Base-by-base conservation (phyloP, 345 rosid species). In the Eucalyptus cloeziana region DNA sequence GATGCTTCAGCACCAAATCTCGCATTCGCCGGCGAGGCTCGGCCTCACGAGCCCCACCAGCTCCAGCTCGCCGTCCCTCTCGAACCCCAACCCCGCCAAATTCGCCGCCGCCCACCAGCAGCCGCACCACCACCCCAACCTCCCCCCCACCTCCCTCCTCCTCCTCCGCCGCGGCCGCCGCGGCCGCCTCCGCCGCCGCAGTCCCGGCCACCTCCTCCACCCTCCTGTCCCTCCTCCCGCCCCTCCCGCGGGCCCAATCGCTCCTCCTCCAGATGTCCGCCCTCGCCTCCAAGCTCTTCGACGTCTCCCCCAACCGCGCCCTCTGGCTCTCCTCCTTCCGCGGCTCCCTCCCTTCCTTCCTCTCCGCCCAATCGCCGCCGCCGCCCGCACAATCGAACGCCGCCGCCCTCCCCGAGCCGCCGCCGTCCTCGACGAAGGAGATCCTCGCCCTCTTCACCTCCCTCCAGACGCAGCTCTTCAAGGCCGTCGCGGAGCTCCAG, bases 391-490 rank as follows among this genome's bases (percentile, higher is more conserved):
- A 37, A 30, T 93, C 94, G n/a, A n/a, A 52, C 47, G 64, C 10
- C 47, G 45, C 22, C 49, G 44, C 24, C 51, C 93, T 93, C 8
- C 93, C 94, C 44, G 95, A 94, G 43, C 92, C 94, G 83, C 76
- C 93, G n/a, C 96, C 98, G 21, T 91, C 97, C 6, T 92, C 95
- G 50, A 85, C 94, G 49, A 96, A 96, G 86, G 99, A 97, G 86
- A 93, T 93, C 52, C 91, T 96, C 37, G 87, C 99, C 69, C 91
- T 91, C 50, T 94, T 97, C 87, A 92, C 96, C 43, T 92, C 96
- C 43, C 96, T 96, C 76, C 99, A 97, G 91, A 93, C 98, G 4
- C 98, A 97, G 90, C 96, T 97, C 90, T 97, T 97, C 85, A 99
- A 94, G 92, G 95, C 98, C 16, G 99, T 97, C 14, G 95, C 97